Conservation (phyloP, 2,329 filamentous ascomycete species). For the Sclerotinia minor region DNA sequence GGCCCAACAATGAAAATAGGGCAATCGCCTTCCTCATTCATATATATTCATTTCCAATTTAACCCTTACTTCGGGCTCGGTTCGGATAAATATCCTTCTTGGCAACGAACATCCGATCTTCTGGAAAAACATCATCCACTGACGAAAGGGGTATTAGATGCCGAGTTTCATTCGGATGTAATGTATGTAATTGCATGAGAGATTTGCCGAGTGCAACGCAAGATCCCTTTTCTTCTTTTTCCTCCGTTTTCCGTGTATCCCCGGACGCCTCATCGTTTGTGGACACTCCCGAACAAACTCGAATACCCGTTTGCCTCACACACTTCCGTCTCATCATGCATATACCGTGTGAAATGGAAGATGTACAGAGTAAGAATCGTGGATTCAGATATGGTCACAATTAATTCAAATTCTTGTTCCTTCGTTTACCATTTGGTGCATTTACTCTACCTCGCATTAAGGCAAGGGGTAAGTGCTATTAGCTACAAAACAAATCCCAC, state of each 20-base stretch:
- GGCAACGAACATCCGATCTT: conserved; percentile 4
- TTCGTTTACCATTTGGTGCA: neutral
- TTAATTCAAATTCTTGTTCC: neutral
- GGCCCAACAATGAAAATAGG: neutral
- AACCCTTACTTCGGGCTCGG: neutral
- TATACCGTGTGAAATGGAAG: neutral
- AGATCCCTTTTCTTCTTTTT: conserved; percentile 4
- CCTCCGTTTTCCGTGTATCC: conserved; percentile 10
- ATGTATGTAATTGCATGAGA: conserved; percentile 22
- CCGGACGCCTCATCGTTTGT: neutral
- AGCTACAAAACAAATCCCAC: neutral
- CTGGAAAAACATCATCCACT: conserved; percentile 5
- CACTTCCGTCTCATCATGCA: conserved; percentile 7
- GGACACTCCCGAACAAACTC: neutral
- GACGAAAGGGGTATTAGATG: conserved; percentile 10
- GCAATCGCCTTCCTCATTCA: conserved; percentile 5
- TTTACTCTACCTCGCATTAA: neutral
- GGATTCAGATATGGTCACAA: neutral
- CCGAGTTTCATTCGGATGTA: conserved; percentile 21
- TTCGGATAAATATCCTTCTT: conserved; percentile 11
- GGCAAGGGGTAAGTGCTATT: neutral
- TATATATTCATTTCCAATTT: conserved; percentile 3
- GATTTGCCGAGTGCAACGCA: conserved; percentile 16
- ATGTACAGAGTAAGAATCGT: neutral
- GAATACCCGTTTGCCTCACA: conserved; percentile 12